Base-by-base conservation (phyloP, 495 filamentous ascomycete species). In the Daldinia caldariorum region DNA sequence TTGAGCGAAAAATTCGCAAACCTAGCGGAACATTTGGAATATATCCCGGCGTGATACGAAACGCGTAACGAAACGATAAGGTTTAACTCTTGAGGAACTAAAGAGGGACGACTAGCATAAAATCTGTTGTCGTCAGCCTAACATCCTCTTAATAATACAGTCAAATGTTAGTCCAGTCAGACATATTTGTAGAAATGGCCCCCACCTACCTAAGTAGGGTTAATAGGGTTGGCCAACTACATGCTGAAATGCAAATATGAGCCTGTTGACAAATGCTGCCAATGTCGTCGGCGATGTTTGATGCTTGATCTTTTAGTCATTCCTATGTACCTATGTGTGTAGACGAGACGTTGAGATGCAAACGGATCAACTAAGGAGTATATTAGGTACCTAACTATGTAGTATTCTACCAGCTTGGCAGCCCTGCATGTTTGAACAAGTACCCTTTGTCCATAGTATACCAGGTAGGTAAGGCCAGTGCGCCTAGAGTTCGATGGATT, bases 71-170 rank as follows among this genome's bases (percentile, higher is more conserved):
- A 59, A 18, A 45, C 32, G 14, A 53, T 53, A 47, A 47, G 43
- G 49, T 53, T 53, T 5, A 32, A 13, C 18, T 29, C 13, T 53
- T 53, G 49, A 4, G 18, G 20, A 47, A 47, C 20, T 18, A 8
- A 47, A 47, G 9, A 13, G 26, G 16, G 14, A 32, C 29, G 51
- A 29, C 60, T 38, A 31, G 59, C 26, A 53, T 18, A 29, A 39
- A 65, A 14, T 7, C 22, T 41, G 56, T 13, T 50, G 51, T 32
- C 22, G 32, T 60, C 57, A 61, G 64, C 56, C 34, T n/a, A 38
- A 38, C 49, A 61, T 55, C 47, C 45, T n/a, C 18, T 66, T 55
- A 14, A 55, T n/a, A n/a, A n/a, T n/a, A n/a, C 49, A 61, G 37
- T 55, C 31, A 31, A 66, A 29, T 34, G 29, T 22, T 67, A 26